phyloP scores from a whole-genome alignment of 2,329 filamentous ascomycete genomes.

The Neopestalotiopsis sp. region DNA sequence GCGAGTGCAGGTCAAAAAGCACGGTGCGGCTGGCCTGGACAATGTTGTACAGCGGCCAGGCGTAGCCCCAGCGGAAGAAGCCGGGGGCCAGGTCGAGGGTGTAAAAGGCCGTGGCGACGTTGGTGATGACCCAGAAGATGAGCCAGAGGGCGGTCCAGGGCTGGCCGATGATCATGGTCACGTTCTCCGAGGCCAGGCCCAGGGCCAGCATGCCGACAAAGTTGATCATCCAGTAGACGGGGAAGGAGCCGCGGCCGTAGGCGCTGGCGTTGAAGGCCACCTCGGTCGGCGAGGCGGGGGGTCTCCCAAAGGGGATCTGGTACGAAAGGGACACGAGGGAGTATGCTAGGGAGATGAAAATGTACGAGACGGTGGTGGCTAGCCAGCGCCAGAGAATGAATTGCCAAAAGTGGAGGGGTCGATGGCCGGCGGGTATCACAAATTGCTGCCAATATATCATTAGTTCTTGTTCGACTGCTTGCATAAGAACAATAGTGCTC shows the following conservation, averaged over 20 bases:
- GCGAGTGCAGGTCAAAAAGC: slow-evolving; percentile 62
- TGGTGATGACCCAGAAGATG: slow-evolving; percentile 72
- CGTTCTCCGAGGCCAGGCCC: slow-evolving; percentile 68
- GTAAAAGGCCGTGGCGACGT: slow-evolving; percentile 66
- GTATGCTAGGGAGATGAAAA: slow-evolving; percentile 67
- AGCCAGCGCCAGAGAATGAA: slow-evolving; percentile 62
- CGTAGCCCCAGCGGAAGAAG: slow-evolving; percentile 68
- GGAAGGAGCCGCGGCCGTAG: slow-evolving; percentile 62
- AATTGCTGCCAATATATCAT: slow-evolving; percentile 45
- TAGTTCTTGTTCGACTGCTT: not conserved
- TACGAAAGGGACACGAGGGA: slow-evolving; percentile 68
- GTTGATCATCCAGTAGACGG: slow-evolving; percentile 69
- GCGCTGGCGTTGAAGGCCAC: slow-evolving; percentile 48
- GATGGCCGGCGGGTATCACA: slow-evolving; percentile 57
- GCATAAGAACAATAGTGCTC: slow-evolving; percentile 1
- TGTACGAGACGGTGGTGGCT: slow-evolving; percentile 61
- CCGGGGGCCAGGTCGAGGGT: slow-evolving; percentile 60
- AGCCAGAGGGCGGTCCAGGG: slow-evolving; percentile 67
- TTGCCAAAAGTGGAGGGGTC: slow-evolving; percentile 61
- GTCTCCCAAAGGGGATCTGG: slow-evolving; percentile 63
- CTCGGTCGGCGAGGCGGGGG: slow-evolving; percentile 42
- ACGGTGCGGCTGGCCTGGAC: slow-evolving; percentile 65
- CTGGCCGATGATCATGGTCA: slow-evolving; percentile 64
- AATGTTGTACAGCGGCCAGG: slow-evolving; percentile 66
- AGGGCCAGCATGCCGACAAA: slow-evolving; percentile 67